Evolutionary conservation across 2,329 filamentous ascomycete species (phyloP).

Genomic region (Pseudocercospora eumusae): DNA sequence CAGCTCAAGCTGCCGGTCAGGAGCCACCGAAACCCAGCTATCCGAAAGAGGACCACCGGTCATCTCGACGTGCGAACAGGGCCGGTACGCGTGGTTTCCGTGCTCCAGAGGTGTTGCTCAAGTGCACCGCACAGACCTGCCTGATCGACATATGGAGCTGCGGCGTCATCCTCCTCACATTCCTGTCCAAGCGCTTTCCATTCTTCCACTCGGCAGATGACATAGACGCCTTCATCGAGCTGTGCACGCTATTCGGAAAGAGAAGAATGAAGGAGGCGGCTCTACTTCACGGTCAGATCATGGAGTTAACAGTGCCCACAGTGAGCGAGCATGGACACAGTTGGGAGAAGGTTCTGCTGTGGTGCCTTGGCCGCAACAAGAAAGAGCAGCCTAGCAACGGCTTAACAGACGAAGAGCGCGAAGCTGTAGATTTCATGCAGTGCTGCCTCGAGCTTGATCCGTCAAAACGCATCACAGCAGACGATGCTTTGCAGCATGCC

Average conservation of each 20-base stretch:
- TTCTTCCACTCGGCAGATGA: constrained; percentile 99
- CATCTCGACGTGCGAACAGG: constrained; percentile 86
- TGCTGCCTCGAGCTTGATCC: constrained; percentile 77
- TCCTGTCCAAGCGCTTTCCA: constrained; percentile 87
- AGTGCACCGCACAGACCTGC: constrained; percentile 91
- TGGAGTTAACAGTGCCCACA: constrained; percentile 90
- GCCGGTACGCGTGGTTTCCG: constrained; percentile 95
- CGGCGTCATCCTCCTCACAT: constrained; percentile 94
- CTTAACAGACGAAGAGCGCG: constrained; percentile 67
- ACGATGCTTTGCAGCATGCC: constrained; percentile 70
- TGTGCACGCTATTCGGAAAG: constrained; percentile 88
- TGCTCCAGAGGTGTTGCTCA: constrained; percentile 93
- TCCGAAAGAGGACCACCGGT: constrained; percentile 84
- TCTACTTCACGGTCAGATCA: constrained; percentile 82
- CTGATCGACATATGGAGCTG: constrained; percentile 96
- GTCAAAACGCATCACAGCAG: constrained; percentile 69
- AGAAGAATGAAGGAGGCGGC: constrained; percentile 81
- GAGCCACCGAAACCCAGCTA: constrained; percentile 60
- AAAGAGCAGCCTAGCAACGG: constrained; percentile 52
- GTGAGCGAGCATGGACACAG: constrained; percentile 82
- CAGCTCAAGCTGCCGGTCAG: constrained; percentile 31
- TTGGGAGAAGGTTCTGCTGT: constrained; percentile 90
- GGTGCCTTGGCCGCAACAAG: constrained; percentile 77
- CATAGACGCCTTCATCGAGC: constrained; percentile 95
- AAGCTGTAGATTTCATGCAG: constrained; percentile 71